Base-by-base conservation (phyloP, 805 yeast genomes). In the Maudiozyma barnettii region DNA sequence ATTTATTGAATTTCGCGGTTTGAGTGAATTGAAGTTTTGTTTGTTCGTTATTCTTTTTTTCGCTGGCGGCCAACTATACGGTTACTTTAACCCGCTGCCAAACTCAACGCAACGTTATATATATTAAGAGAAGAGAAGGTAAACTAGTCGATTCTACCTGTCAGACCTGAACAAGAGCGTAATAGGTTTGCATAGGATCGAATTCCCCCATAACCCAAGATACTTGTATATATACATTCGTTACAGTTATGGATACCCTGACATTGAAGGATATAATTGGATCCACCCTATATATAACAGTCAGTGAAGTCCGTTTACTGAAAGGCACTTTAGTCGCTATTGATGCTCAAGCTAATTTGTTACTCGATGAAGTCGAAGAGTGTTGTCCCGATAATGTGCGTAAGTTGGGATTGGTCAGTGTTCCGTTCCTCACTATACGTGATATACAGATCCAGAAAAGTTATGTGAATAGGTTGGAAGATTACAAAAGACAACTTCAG, bases 391-490 rank as follows among this genome's bases (percentile, higher is more conserved):
- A 49, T 14, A 31, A 41, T 9, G 51, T 51, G 14, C 64, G 82
- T 51, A 69, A 68, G 41, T 54, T 77, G 38, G 82, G 82, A 0
- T 57, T 77, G 9, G 79, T 78, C n/a, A 76, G 81, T 52, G 70
- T 78, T 2, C 81, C 79, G 0, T 62, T 66, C 45, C 51, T 54
- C 1, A 63, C 76, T 4, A 70, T 77, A 2, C 44, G 47, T 9
- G 46, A 58, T 1, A 53, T 64, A 7, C 48, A 52, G 39, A 44
- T 64, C 10, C 41, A 48, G 2, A 57, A 59, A 19, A 57, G 67
- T 1, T 58, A 53, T 22, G 52, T 70, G 12, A 52, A 58, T 7
- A 44, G 50, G 10, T 36, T 58, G 37, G 33, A 44, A 13, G 31
- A 39, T 7, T 19, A 48, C 14, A 55, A 54, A 39, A 47, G 50